phyloP scores from a whole-genome alignment of 352 stramenopile genomes.

The Hyaloperonospora arabidopsidis region DNA sequence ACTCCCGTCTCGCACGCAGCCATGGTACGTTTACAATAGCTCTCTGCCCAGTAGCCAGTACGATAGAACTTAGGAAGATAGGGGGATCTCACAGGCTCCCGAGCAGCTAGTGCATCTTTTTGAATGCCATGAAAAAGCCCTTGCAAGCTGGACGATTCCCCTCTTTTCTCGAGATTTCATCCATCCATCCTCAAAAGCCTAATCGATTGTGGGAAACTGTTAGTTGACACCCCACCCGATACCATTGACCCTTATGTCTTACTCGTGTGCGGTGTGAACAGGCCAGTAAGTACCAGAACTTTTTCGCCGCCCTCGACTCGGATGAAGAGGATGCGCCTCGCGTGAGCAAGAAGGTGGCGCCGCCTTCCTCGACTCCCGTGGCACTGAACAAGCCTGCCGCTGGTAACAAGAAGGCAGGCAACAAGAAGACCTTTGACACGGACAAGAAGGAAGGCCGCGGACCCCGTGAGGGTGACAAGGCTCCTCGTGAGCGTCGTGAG shows the following conservation, averaged over 20 bases:
- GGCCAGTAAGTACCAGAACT: conserved; percentile 52
- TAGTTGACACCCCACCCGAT: too few relatives aligned
- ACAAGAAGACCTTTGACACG: conserved; percentile 46
- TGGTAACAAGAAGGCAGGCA: conserved; percentile 73
- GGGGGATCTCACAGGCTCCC: too few relatives aligned
- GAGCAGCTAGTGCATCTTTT: too few relatives aligned
- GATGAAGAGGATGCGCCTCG: conserved; percentile 68
- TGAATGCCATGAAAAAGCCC: too few relatives aligned
- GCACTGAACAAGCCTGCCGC: conserved; percentile 76
- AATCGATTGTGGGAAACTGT: too few relatives aligned
- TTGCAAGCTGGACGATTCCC: too few relatives aligned
- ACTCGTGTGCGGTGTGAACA: conserved; percentile 16
- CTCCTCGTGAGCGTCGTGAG: conserved; percentile 34
- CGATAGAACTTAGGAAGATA: too few relatives aligned
- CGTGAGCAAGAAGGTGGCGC: conserved; percentile 52
- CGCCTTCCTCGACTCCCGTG: conserved; percentile 46
- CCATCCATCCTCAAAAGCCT: too few relatives aligned
- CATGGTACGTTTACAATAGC: conserved; percentile 34
- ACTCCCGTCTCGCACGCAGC: conserved; percentile 31
- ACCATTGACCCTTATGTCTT: too few relatives aligned
- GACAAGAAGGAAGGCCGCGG: conserved; percentile 53
- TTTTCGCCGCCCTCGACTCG: conserved; percentile 69
- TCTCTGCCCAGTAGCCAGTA: neutral
- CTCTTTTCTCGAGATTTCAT: too few relatives aligned
- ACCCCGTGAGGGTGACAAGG: conserved; percentile 39